Evolutionary conservation across 2,329 filamentous ascomycete species (phyloP).

Genomic region (Aurifilum marmelostoma): DNA sequence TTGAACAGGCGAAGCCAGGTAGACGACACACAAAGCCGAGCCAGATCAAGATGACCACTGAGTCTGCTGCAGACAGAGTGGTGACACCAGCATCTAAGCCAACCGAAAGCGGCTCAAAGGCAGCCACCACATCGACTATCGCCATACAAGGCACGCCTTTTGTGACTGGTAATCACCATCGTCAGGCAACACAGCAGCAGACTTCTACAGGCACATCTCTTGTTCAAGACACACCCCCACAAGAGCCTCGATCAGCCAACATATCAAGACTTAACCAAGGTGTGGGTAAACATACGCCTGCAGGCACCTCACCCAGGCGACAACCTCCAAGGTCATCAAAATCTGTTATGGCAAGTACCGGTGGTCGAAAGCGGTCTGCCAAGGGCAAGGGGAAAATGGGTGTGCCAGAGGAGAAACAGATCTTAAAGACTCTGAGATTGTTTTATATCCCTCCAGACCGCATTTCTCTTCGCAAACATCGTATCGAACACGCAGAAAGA

Average conservation of each 20-base stretch:
- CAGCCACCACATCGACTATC: slow-evolving; percentile 16
- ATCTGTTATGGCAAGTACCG: slow-evolving; percentile 35
- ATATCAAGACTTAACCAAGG: slow-evolving; percentile 34
- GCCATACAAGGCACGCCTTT: slow-evolving; percentile 22
- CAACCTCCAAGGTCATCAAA: slow-evolving; percentile 27
- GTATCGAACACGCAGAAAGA: slow-evolving; percentile 75
- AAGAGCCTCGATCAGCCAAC: slow-evolving; percentile 32
- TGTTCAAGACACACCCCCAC: slow-evolving; percentile 39
- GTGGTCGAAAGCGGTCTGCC: not conserved
- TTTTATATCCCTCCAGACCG: slow-evolving; percentile 85
- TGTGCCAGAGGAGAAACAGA: slow-evolving; percentile 55
- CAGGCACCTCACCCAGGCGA: slow-evolving; percentile 23
- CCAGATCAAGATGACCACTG: slow-evolving; percentile 12
- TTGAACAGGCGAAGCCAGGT: slow-evolving; percentile 17
- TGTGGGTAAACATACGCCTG: slow-evolving; percentile 38
- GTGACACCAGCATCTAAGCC: slow-evolving; percentile 15
- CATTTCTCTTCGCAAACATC: slow-evolving; percentile 66
- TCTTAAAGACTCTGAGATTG: slow-evolving; percentile 66
- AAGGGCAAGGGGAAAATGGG: slow-evolving; percentile 54
- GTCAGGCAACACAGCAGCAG: slow-evolving; percentile 17
- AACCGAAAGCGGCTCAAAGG: not conserved
- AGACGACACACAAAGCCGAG: slow-evolving; percentile 10
- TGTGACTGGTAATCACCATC: not conserved
- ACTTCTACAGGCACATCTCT: slow-evolving; percentile 32
- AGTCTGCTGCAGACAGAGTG: not conserved